Evolutionary conservation across 2,329 filamentous ascomycete genomes (phyloP).

Genomic region (Akanthomyces uredinophilus): DNA sequence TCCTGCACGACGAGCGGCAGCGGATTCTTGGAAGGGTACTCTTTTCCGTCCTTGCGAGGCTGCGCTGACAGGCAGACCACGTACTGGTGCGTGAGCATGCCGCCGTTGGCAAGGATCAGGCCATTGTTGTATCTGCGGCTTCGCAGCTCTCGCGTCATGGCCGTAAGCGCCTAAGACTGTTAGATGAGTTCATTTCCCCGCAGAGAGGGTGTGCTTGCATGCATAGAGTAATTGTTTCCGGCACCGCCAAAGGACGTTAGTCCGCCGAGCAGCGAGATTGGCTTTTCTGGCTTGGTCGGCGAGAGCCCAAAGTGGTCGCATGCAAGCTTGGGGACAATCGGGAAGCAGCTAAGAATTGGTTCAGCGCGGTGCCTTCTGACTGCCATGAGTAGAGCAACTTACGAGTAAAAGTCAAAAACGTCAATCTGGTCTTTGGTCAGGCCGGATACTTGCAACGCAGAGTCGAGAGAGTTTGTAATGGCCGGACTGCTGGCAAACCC

Average conservation of each 20-base stretch:
- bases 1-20: conserved; percentile 12
- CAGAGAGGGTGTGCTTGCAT: conserved; percentile 43
- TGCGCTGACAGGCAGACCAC: conserved; percentile 51
- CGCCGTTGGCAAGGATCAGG: conserved; percentile 61
- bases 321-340: conserved; percentile 64
- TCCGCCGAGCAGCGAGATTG: conserved; percentile 58
- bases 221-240: conserved; percentile 67
- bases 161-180: conserved; percentile 36
- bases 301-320: conserved; percentile 54
- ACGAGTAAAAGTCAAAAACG: conserved; percentile 60
- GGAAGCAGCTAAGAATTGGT: conserved; percentile 51
- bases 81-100: conserved; percentile 60
- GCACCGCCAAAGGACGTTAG: conserved; percentile 65
- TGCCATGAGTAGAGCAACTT: conserved; percentile 17
- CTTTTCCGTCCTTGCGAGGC: conserved; percentile 24
- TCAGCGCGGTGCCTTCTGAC: background rate
- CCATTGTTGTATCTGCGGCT: conserved; percentile 41
- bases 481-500: conserved; percentile 54
- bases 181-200: background rate
- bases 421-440: conserved; percentile 49
- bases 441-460: conserved; percentile 43
- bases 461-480: conserved; percentile 53
- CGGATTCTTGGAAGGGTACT: conserved; percentile 19
- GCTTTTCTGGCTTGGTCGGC: conserved; percentile 39
- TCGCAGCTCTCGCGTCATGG: conserved; percentile 51